A percentile compares a stretch with the other conserved stretches of the same genome.
Evolutionary conservation across 202 grass and related monocot genomes (phyloP).

Genomic region (Miscanthus sacchariflorus): DNA sequence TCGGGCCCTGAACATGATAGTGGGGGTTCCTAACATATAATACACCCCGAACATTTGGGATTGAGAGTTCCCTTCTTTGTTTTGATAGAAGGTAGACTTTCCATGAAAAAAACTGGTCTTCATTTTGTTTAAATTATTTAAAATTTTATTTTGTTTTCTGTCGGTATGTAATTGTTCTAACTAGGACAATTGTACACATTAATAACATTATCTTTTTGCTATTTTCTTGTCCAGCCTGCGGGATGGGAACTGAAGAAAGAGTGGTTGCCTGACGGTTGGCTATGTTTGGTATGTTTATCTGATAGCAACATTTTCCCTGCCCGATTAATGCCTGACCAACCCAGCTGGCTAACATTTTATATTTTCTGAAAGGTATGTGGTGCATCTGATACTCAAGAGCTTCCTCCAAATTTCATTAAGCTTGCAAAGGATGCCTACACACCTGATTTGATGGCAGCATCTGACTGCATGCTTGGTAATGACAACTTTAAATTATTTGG

Average conservation of each 20-base stretch:
- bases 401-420: constrained; percentile 95
- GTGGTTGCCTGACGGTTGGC: constrained; percentile 90
- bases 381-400: constrained; percentile 86
- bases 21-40: too few species aligned
- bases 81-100: neutral
- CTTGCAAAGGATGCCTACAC: constrained; percentile 96
- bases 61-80: neutral
- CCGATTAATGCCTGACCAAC: constrained; percentile 27
- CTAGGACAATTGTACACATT: neutral
- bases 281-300: constrained; percentile 82
- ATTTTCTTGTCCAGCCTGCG: constrained; percentile 66
- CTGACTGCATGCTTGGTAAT: constrained; percentile 99
- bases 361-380: constrained; percentile 79
- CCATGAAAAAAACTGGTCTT: neutral
- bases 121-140: neutral
- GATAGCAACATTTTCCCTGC: constrained; percentile 10
- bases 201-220: constrained; percentile 7
- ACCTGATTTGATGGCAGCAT: constrained; percentile 97
- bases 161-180: neutral
- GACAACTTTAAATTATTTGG: constrained; percentile 22
- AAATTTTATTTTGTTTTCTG: neutral
- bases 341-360: constrained; percentile 39
- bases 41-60: neutral
- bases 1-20: too few species aligned
- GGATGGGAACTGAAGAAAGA: constrained; percentile 96